Evolutionary conservation across 2,329 filamentous ascomycete species (phyloP).

Genomic region (Ascochyta pisi): DNA sequence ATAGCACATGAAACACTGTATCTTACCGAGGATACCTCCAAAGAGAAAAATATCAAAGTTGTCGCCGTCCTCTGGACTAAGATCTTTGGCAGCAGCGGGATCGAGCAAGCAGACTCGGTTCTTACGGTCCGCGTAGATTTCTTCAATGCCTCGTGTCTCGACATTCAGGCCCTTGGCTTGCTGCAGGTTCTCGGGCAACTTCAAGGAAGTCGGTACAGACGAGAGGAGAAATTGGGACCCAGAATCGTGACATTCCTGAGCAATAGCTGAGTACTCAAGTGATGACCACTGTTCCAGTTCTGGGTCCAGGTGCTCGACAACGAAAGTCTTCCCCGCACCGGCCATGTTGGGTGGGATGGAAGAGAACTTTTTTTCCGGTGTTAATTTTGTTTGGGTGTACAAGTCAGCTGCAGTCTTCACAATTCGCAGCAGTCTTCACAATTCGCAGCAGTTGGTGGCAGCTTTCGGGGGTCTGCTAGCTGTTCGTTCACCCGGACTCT

Average conservation of each 20-base stretch:
- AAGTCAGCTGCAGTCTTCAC: background rate
- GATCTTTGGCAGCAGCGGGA: conserved; percentile 79
- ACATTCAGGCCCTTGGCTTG: conserved; percentile 69
- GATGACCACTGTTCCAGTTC: conserved; percentile 94
- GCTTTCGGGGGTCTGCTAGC: background rate
- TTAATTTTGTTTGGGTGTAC: background rate
- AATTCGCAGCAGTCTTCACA: background rate
- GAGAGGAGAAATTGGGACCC: conserved; percentile 80
- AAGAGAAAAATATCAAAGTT: conserved; percentile 92
- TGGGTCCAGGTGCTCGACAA: conserved; percentile 95
- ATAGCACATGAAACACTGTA: background rate
- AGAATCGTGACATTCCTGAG: conserved; percentile 74
- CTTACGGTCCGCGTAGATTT: conserved; percentile 76
- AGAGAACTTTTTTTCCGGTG: conserved; percentile 17
- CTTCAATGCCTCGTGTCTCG: conserved; percentile 80
- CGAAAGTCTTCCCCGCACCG: conserved; percentile 71
- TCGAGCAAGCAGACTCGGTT: conserved; percentile 86
- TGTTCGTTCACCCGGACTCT: background rate
- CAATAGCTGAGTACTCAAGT: conserved; percentile 89
- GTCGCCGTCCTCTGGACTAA: conserved; percentile 82
- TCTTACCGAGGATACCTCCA: conserved; percentile 87
- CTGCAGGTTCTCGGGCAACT: conserved; percentile 65
- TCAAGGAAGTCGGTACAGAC: conserved; percentile 74
- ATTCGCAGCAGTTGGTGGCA: conserved; percentile 6
- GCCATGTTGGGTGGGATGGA: conserved; percentile 33